Conservation (phyloP, 2,329 filamentous ascomycete genomes). For the Venturiaceae sp. region DNA sequence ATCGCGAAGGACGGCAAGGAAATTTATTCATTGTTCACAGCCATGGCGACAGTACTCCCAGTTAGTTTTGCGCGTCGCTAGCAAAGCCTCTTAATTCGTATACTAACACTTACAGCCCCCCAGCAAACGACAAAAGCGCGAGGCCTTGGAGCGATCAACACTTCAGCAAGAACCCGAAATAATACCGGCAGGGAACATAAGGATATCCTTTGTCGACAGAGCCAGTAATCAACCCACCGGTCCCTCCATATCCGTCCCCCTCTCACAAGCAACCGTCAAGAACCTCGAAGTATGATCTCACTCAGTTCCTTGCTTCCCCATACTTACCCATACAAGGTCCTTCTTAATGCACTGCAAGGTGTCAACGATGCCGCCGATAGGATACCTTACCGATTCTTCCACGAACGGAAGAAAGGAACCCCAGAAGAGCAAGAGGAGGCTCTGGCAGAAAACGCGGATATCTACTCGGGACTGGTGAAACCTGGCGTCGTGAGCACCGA, state of each 20-base stretch:
- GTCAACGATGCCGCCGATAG: constrained; percentile 48
- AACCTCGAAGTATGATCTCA: no score
- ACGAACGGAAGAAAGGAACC: constrained; percentile 32
- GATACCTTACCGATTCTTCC: constrained; percentile 58
- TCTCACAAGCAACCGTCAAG: constrained; percentile 78
- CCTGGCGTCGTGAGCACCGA: constrained; percentile 42
- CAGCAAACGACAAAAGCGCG: constrained; percentile 77
- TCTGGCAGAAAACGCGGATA: constrained; percentile 34
- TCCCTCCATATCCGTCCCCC: constrained; percentile 63
- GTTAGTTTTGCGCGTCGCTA: background rate
- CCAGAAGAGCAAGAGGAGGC: constrained; percentile 20
- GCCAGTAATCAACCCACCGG: constrained; percentile 58
- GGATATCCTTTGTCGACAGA: constrained; percentile 82
- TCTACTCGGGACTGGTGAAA: constrained; percentile 29
- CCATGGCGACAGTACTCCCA: background rate
- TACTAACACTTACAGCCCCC: constrained; percentile 41
- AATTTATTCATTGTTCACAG: background rate
- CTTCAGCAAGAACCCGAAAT: constrained; percentile 66
- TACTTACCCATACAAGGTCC: no score
- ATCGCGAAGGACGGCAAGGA: background rate
- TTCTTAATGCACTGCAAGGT: constrained; percentile 76
- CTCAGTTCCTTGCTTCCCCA: no score
- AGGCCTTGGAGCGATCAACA: constrained; percentile 59
- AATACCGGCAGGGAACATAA: constrained; percentile 63
- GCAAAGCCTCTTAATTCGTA: background rate